Percentiles rank a stretch among this genome's conserved stretches.
phyloP scores from a whole-genome alignment of 345 rosid genomes.

The Citrus cavaleriei region DNA sequence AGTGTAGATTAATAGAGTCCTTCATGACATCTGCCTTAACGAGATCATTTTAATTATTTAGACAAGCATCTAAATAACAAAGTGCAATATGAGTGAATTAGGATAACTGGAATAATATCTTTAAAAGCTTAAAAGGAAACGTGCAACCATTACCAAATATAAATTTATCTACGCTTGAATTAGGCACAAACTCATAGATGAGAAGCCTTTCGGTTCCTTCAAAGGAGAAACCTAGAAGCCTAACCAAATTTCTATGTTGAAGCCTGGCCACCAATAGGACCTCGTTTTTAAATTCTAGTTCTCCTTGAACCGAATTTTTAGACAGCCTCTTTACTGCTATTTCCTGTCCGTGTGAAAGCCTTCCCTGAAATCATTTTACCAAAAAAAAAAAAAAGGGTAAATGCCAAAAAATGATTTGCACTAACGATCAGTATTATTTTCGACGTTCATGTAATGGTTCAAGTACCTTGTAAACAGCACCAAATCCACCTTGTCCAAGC shows the following conservation, averaged over 20 bases:
- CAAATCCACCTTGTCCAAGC: constrained; percentile 64
- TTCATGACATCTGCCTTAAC: too few relatives aligned
- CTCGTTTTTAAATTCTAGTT: constrained; percentile 45
- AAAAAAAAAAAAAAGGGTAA: background rate
- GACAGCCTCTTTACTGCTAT: constrained; percentile 53
- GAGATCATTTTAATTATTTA: too few relatives aligned
- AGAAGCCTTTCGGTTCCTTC: constrained; percentile 41
- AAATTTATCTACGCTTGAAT: constrained; percentile 38
- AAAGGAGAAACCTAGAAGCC: background rate
- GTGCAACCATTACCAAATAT: constrained; percentile 16
- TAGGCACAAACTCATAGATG: constrained; percentile 40
- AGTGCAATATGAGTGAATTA: background rate
- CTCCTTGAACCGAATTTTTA: constrained; percentile 36
- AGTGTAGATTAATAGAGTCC: too few relatives aligned
- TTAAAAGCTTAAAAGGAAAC: background rate
- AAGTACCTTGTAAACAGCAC: constrained; percentile 49
- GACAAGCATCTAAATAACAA: too few relatives aligned
- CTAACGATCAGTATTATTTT: constrained; percentile 1
- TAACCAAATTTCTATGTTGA: constrained; percentile 46
- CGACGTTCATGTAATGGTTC: background rate
- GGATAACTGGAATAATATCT: background rate
- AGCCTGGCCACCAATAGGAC: constrained; percentile 41
- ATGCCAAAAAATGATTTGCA: background rate
- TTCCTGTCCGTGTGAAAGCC: constrained; percentile 26
- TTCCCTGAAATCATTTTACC: constrained; percentile 27